Percentiles rank a stretch among this genome's conserved stretches.
Evolutionary conservation across 805 yeast genomes (phyloP).

Genomic region (Zygoascus bituminiphila): DNA sequence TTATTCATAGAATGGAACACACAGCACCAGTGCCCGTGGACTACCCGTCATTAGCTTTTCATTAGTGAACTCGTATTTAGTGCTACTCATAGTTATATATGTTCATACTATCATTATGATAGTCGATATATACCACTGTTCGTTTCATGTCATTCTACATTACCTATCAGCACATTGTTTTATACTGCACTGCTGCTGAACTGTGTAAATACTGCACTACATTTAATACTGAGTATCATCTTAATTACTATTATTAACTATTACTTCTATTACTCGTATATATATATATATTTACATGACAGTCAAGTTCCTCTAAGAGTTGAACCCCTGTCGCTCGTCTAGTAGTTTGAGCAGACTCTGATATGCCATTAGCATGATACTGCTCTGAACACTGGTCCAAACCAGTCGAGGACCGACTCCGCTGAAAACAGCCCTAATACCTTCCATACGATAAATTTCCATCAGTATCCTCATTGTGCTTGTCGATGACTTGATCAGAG

Average conservation of each 20-base stretch:
- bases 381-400: constrained; percentile 94
- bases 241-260: neutral
- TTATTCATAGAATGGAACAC: too few relatives aligned
- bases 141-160: too few relatives aligned
- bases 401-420: constrained; percentile 96
- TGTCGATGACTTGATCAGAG: constrained; percentile 23
- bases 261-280: neutral
- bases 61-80: too few relatives aligned
- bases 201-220: too few relatives aligned
- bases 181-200: too few relatives aligned
- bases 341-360: constrained; percentile 62
- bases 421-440: constrained; percentile 69
- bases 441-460: constrained; percentile 63
- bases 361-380: constrained; percentile 84
- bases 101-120: too few relatives aligned
- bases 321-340: constrained; percentile 21
- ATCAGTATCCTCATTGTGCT: constrained; percentile 46
- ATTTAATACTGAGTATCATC: too few relatives aligned
- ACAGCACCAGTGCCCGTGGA: too few relatives aligned
- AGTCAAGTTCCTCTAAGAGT: neutral
- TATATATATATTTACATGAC: neutral
- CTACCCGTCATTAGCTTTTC: too few relatives aligned
- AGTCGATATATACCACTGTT: too few relatives aligned
- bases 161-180: too few relatives aligned
- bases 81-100: too few relatives aligned